phyloP scores from a whole-genome alignment of 2,329 filamentous ascomycete species.

The Cladophialophora exuberans region DNA sequence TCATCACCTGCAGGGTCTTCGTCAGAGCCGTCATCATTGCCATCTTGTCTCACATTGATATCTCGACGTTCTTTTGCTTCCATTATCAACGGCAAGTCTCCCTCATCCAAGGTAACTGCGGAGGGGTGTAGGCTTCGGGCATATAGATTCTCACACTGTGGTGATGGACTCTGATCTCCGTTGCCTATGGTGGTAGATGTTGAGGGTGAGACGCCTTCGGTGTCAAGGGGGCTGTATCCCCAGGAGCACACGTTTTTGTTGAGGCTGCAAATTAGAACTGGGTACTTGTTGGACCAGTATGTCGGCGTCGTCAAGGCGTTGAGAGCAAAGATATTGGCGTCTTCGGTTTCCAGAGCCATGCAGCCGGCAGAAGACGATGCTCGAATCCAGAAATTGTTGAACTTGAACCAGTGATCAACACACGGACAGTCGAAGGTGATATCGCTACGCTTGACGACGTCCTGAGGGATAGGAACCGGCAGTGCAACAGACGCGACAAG shows the following conservation, averaged over 20 bases:
- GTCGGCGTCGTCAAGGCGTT: conserved; percentile 17
- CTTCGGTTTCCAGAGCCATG: conserved; percentile 18
- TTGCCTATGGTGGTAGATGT: not conserved
- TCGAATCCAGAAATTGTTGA: conserved; percentile 13
- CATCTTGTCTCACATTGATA: too few relatives aligned
- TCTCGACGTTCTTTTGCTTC: too few relatives aligned
- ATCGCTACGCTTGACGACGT: not conserved
- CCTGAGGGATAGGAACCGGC: not conserved
- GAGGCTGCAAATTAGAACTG: conserved; percentile 19
- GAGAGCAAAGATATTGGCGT: conserved; percentile 14
- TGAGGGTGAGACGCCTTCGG: not conserved
- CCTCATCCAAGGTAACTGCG: too few relatives aligned
- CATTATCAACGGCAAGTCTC: too few relatives aligned
- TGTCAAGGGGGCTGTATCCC: conserved; percentile 20
- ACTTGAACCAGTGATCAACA: conserved; percentile 24
- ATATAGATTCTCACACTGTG: too few relatives aligned
- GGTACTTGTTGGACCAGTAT: conserved; percentile 6
- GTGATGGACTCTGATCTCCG: too few relatives aligned
- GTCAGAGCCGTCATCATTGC: too few relatives aligned
- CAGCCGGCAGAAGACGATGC: conserved; percentile 15
- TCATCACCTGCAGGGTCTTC: too few relatives aligned
- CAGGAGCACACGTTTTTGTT: conserved; percentile 3
- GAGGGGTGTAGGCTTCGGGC: too few relatives aligned
- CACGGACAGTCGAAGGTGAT: conserved; percentile 11
- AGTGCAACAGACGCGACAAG: not conserved